Base-by-base conservation (phyloP, 1,139 yeast genomes). In the Geotrichum citri-aurantii region DNA sequence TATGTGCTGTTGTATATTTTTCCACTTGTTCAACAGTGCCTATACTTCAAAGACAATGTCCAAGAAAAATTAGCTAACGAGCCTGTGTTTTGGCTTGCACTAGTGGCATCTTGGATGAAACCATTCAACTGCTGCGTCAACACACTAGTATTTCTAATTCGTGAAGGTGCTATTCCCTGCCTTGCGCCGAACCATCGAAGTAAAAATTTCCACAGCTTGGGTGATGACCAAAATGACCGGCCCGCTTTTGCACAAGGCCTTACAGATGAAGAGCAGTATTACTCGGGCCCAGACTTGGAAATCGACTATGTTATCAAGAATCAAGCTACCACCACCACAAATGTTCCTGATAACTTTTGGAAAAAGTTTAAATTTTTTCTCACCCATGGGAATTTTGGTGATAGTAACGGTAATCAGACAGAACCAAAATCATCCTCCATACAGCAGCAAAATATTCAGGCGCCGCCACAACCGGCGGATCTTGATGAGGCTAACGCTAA, bases 91-190 rank as follows among this genome's bases (percentile, higher is more conserved):
- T 87, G 95, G 88, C 72, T 89, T 49, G 80, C 83, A 57, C 80
- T 83, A 54, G 73, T 87, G 61, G 84, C 88, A 12, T 86, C 95
- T 0, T 85, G 85, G 66, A 83, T 85, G 79, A 91, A 87, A 70
- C 93, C 96, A 1, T 79, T 88, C 64, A 86, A 85, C 70, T 92
- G 96, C 55, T 79, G 85, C 54, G 84, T 90, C 46, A 96, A 91
- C 69, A 79, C 92, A 0, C 64, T 82, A 44, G 96, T 90, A 14
- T 90, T 88, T 68, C 75, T 87, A 51, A 81, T 84, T 63, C 79
- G 96, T 57, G 97, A 91, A 70, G 59, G 59, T n/a, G 50, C 50
- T n/a, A 49, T 54, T 14, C 57, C 52, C 10, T 58, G 51, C 50
- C 50, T 37, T 24, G 33, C 52, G 29, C 59, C 51, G 31, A 47